Evolutionary conservation across 2,329 filamentous ascomycete genomes (phyloP), one percentile per base, ranked within the genome.

Genomic region (Eutypa lata): DNA sequence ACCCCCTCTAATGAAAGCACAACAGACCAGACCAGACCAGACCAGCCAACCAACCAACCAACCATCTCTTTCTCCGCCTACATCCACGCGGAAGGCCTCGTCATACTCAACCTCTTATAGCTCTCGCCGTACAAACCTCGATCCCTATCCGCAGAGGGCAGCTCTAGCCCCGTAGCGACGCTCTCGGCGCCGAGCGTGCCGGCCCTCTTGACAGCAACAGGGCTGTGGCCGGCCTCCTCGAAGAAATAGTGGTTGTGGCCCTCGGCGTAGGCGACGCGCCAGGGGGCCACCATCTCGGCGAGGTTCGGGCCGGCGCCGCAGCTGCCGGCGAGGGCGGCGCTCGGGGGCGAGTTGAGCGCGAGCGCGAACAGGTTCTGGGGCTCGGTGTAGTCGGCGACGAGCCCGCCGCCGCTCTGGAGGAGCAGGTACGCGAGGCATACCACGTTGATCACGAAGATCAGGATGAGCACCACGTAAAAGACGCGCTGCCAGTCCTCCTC

Each of bases 381-480:
- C 62, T 93, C 89, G 0, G 85, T 89, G 64, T 88, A 91, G 71
- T 93, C 90, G 1, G 87, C 91, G 7, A 93, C 82, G 21, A 90
- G 78, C 1, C 82, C 81, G 0, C 73, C 73, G 6, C 74, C 65
- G 55, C 79, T 75, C n/a, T n/a, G n/a, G 44, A 81, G 64, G 48
- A 87, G 66, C 57, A 87, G 76, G 69, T 90, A 91, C 2, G 73
- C 62, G 0, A 90, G 71, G 52, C 87, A 88, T 38, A 86, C 72
- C 24, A 86, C 54, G 65, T 89, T 91, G 61, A 88, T 82, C 22
- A 81, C 57, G 61, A 91, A 89, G 1, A 89, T 84, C 14, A 84
- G 69, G 1, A 79, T 63, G 0, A 93, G 79, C 0, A 91, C 76
- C 1, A 84, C 52, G 63, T 89, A 86, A 69, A 92, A 93, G 1